These are phyloP conservation scores for Teunomyces barrocoloradensis DNA, from an alignment of 805 yeast genomes.

Conservation along the genomic window DNA sequence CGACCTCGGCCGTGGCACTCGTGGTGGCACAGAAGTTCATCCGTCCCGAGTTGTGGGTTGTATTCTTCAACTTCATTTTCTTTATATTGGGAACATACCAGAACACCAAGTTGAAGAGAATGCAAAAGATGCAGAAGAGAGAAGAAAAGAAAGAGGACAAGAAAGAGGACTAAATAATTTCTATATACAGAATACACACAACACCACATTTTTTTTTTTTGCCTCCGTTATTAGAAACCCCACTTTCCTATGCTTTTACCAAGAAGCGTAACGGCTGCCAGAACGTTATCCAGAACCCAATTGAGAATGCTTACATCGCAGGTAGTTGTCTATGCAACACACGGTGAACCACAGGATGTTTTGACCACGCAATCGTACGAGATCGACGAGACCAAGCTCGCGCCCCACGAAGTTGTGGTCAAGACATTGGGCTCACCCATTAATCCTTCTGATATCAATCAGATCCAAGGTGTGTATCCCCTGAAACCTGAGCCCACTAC, in stretches of 20 bases:
- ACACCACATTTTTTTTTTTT: too few relatives aligned
- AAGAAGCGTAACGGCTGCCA: background rate
- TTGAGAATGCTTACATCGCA: constrained; percentile 48
- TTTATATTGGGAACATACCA: constrained; percentile 62
- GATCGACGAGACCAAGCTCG: constrained; percentile 45
- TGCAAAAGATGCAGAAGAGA: constrained; percentile 15
- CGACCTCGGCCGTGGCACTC: constrained; percentile 52
- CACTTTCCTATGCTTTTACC: background rate
- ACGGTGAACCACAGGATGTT: constrained; percentile 65
- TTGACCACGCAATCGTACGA: constrained; percentile 51
- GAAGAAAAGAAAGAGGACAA: constrained; percentile 8
- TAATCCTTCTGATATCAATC: constrained; percentile 46
- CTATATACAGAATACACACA: too few relatives aligned
- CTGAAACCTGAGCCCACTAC: constrained; percentile 48
- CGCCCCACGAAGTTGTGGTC: constrained; percentile 31
- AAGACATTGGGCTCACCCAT: constrained; percentile 41
- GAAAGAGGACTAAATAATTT: constrained; percentile 3
- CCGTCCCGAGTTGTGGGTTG: constrained; percentile 62
- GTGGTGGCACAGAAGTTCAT: constrained; percentile 56
- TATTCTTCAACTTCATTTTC: constrained; percentile 56
- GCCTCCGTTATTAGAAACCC: too few relatives aligned
- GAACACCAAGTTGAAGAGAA: constrained; percentile 51
- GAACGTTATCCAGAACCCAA: constrained; percentile 4
- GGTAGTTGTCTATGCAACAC: constrained; percentile 64
- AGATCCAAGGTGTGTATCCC: constrained; percentile 47